Evolutionary conservation across 305 asterid species (phyloP).

Genomic region (Solanum hybrid): DNA sequence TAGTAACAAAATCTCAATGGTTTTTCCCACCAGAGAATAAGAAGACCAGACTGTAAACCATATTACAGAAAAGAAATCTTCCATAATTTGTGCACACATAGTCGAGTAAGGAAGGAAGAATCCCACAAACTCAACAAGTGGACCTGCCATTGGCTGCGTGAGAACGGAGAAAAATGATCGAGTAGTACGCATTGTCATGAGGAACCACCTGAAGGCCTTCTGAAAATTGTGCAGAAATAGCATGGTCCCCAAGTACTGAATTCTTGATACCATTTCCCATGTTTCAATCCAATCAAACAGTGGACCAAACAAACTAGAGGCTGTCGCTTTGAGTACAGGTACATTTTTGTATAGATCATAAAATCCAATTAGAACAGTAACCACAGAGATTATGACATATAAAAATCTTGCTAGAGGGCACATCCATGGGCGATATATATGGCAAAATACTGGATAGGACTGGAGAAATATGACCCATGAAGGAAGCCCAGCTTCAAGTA

Average conservation of each 20-base stretch:
- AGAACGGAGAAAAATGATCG: constrained; percentile 50
- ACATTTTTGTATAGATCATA: constrained; percentile 89
- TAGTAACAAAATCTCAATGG: constrained; percentile 53
- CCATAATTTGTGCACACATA: constrained; percentile 36
- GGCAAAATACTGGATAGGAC: constrained; percentile 85
- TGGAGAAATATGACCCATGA: constrained; percentile 97
- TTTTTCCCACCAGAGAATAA: constrained; percentile 40
- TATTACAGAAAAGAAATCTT: constrained; percentile 46
- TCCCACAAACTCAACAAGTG: constrained; percentile 53
- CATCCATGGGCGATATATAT: constrained; percentile 98
- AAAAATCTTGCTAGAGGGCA: constrained; percentile 82
- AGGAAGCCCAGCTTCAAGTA: constrained; percentile 94
- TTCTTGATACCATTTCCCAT: constrained; percentile 90
- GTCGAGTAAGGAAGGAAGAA: constrained; percentile 66
- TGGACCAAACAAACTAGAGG: constrained; percentile 85
- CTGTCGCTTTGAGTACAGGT: constrained; percentile 86
- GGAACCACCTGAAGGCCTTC: constrained; percentile 84
- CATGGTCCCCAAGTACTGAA: constrained; percentile 93
- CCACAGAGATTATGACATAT: constrained; percentile 62
- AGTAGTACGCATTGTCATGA: constrained; percentile 45
- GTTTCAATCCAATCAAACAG: constrained; percentile 94
- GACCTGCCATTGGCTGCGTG: constrained; percentile 60
- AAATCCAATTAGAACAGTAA: constrained; percentile 90
- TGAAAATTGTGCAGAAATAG: constrained; percentile 88
- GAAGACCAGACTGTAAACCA: constrained; percentile 63